Evolutionary conservation across 345 rosid genomes (phyloP), one percentile per base, ranked within the genome.

Genomic region (Orychophragmus violaceus): DNA sequence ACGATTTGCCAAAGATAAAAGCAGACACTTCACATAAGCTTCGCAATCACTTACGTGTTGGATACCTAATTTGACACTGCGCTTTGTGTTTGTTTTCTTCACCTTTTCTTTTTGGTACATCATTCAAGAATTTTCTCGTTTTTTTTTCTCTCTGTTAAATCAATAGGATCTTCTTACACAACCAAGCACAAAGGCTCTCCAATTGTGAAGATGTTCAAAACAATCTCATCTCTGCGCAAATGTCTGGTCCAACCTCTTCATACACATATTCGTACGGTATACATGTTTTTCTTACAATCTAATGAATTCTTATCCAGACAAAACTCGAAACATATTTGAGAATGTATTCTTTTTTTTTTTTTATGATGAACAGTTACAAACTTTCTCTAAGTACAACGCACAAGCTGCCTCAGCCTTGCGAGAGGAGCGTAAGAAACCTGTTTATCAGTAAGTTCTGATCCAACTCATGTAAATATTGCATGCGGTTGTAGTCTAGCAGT

Each of bases 341-440:
- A 22, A 30, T 56, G 41, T 52, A 29, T 33, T 39, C 19, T 16
- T 54, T 8, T 41, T 45, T 8, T 8, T 41, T 6, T 19, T 37
- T 5, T 39, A 1, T 39, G 44, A 19, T 32, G 49, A 71, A 27
- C 48, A 74, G 77, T 51, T 74, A 32, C 72, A 68, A 61, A 44
- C 45, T 56, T 69, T 54, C 22, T 53, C 59, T 0, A 61, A 62
- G 33, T 39, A 75, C 46, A 75, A 70, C 62, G 70, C 78, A 62
- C 78, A 75, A 75, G 78, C 78, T 69, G 55, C 66, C 6, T 69
- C 75, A 8, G 66, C 78, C 13, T 62, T 75, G 55, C 60, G 46
- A 53, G 66, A 75, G 30, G 78, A 75, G 60, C 64, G 11, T 55
- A 56, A 48, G 16, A 53, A 9, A 39, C 46, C 73, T 59, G 3